Conservation (phyloP, 306 rosid species). For the Gastrolobium villosum region DNA sequence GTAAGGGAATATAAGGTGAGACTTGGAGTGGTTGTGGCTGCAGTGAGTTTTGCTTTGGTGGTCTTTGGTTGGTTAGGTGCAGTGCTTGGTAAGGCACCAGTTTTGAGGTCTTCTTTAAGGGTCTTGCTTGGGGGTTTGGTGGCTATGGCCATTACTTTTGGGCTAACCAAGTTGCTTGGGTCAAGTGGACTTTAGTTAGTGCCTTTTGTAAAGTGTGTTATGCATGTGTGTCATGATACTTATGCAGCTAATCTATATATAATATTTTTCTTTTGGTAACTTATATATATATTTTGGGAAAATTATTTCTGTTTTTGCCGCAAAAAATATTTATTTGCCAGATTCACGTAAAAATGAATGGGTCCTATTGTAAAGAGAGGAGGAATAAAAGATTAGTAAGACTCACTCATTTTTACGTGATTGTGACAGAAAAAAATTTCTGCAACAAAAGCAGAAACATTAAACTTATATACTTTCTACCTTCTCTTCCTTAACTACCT, state of each 20-base stretch:
- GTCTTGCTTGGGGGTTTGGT: conserved; percentile 93
- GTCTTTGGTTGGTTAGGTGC: conserved; percentile 89
- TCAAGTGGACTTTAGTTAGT: conserved; percentile 64
- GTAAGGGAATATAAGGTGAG: conserved; percentile 73
- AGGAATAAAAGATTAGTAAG: no score
- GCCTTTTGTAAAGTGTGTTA: conserved; percentile 15
- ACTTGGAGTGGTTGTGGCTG: conserved; percentile 64
- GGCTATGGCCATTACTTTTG: conserved; percentile 90
- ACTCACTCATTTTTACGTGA: no score
- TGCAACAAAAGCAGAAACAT: no score
- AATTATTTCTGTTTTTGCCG: no score
- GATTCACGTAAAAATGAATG: no score
- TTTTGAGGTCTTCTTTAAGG: conserved; percentile 60
- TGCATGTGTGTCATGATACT: background rate
- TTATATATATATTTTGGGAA: background rate
- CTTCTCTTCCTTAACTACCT: background rate
- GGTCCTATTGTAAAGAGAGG: no score
- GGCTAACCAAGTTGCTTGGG: conserved; percentile 82
- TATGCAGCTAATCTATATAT: background rate
- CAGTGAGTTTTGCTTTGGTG: conserved; percentile 76
- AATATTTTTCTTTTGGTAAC: background rate
- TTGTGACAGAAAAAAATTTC: no score
- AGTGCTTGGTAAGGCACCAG: conserved; percentile 71
- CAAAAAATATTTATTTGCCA: no score
- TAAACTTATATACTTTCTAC: background rate